Evolutionary conservation across 768 basidiomycete genomes (phyloP), one percentile per base, ranked within the genome.

Genomic region (Tulasnella sp.): DNA sequence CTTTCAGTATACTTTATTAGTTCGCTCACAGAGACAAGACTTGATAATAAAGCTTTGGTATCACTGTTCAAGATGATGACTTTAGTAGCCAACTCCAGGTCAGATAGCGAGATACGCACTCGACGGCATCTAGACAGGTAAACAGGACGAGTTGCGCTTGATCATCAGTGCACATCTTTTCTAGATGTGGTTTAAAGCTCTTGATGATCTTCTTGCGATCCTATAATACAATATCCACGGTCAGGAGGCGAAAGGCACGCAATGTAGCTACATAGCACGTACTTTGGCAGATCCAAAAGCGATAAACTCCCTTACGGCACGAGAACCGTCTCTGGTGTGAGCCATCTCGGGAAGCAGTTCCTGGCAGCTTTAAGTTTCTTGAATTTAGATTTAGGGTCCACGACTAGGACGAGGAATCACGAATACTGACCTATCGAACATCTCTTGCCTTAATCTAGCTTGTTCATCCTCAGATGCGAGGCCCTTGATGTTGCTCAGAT

Each of bases 121-220:
- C 92, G 55, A 88, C 85, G 42, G 87, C 80, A 68, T 97, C 92
- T 10, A 94, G 75, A 4, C 88, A 87, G 0, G 90, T 90, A 72
- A 93, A 94, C 2, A 96, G 71, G 1, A 93, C 89, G 22, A 87
- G 73, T 65, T 93, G 91, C 0, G 92, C 92, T 63, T 96, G 90
- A 46, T 91, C 88, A 64, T 92, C 89, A 43, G 79, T 75, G 65
- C 85, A 87, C 80, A 96, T 91, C 2, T 86, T 83, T 67, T 87
- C 85, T 24, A 93, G 76, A 65, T 96, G 91, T 1, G 91, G 90
- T 65, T 92, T 92, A 52, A 97, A 76, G 4, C 81, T 78, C 73
- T 93, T 93, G 55, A 94, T 74, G 53, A 93, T 89, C 63, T 85
- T 83, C 77, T 96, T 97, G 57, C 92, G 80, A 69, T 96, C 92